Base-by-base conservation (phyloP, 1,284 basidiomycete genomes). In the Stereum hirsutum region DNA sequence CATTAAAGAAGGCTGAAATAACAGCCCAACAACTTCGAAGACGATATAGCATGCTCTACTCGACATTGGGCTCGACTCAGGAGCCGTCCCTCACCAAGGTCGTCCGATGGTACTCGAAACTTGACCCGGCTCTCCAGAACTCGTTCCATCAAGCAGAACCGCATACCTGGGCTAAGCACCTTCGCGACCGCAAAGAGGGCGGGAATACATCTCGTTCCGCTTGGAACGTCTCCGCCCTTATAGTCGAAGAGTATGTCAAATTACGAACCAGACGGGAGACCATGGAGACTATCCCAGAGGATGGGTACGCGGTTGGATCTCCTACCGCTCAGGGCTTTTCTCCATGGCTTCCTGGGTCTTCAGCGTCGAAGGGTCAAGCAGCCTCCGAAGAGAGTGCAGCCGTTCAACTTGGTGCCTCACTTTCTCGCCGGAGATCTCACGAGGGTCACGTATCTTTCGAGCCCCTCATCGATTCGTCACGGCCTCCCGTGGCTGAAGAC, bases 121-220 rank as follows among this genome's bases (percentile, higher is more conserved):
- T 77, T 46, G 69, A 72, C 24, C 52, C 58, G 5, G 53, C 64
- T 15, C 57, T 72, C 10, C 73, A 65, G 46, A 55, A 63, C 10
- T 65, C 72, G 26, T 55, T 87, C 19, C 76, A 78, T 45, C 70
- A 69, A 42, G 66, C 70, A 2, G 83, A 87, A 53, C 81, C 82
- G 11, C 64, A 81, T 42, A 76, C 77, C 5, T 87, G 81, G 84
- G 57, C 84, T 23, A 81, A 76, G 52, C 78, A 85, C 55, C 63
- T 73, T 12, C 52, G 75, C 43, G 72, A 77, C 37, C 74, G 67
- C 47, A 61, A 60, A 21, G 56, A 59, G 28, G 58, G 53, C 33
- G 60, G 50, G 34, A 51, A 52, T 20, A 49, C 51, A 21, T 49
- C 50, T 30, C 67, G 70, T 30, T 64, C 69, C 30, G 69, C 70